phyloP scores from a whole-genome alignment of 2,329 filamentous ascomycete species.

The Clonostachys rhizophaga region DNA sequence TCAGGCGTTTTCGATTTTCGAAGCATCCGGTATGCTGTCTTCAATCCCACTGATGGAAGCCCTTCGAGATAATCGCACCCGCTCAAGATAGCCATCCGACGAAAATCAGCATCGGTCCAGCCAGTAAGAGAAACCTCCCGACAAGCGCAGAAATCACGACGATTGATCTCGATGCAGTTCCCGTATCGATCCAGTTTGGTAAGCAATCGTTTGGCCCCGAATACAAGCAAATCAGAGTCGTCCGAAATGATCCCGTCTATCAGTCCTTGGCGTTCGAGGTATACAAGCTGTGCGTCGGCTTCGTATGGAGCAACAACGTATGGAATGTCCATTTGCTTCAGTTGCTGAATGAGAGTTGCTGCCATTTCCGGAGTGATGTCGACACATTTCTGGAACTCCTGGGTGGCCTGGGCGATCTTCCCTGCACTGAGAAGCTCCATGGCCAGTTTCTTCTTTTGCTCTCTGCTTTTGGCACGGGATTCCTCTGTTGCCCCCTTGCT shows the following conservation, averaged over 20 bases:
- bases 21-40: slow-evolving; percentile 87
- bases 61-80: slow-evolving; percentile 93
- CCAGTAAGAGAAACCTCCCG: slow-evolving; percentile 84
- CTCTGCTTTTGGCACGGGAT: slow-evolving; percentile 68
- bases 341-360: slow-evolving; percentile 80
- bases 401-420: slow-evolving; percentile 72
- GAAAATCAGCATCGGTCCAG: slow-evolving; percentile 88
- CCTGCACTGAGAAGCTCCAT: slow-evolving; percentile 78
- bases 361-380: slow-evolving; percentile 98
- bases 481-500: slow-evolving; percentile 88
- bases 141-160: slow-evolving; percentile 82
- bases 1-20: slow-evolving; percentile 88
- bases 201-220: slow-evolving; percentile 83
- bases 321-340: slow-evolving; percentile 73
- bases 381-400: slow-evolving; percentile 89
- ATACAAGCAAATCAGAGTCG: slow-evolving; percentile 93
- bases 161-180: slow-evolving; percentile 86
- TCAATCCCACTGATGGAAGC: slow-evolving; percentile 81
- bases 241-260: slow-evolving; percentile 90
- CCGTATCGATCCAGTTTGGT: slow-evolving; percentile 95
- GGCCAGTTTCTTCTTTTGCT: slow-evolving; percentile 71
- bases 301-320: slow-evolving; percentile 97
- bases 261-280: slow-evolving; percentile 80
- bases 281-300: slow-evolving; percentile 94
- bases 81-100: slow-evolving; percentile 92